Evolutionary conservation across 345 rosid genomes (phyloP).

Genomic region (Cardamine chenopodiifolia): DNA sequence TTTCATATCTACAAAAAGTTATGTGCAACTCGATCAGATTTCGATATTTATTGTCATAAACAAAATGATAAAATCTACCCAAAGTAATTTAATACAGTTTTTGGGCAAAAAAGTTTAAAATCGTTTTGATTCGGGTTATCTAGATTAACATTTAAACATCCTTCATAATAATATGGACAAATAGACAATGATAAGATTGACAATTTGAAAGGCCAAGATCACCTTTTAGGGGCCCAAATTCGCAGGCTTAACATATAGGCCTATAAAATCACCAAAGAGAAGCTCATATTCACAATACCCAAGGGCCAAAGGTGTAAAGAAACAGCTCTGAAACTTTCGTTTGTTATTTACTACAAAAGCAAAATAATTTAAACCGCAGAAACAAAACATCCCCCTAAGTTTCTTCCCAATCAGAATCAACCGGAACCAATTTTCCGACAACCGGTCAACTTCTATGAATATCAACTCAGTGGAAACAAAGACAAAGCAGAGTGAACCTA

Average conservation of each 20-base stretch:
- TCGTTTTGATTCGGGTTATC: not conserved
- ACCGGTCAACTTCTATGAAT: not conserved
- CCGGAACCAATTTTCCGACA: not conserved
- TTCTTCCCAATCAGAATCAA: not conserved
- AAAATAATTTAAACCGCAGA: not conserved
- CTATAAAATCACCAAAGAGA: not conserved
- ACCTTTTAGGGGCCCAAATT: not conserved
- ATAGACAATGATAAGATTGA: not conserved
- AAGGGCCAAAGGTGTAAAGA: not conserved
- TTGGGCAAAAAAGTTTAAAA: not conserved
- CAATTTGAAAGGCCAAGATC: not conserved
- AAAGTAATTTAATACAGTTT: not conserved
- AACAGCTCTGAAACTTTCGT: not conserved
- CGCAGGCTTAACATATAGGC: not conserved
- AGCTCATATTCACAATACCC: constrained; percentile 3
- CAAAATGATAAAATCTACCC: not conserved
- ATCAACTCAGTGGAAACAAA: not conserved
- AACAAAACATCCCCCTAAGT: constrained; percentile 7
- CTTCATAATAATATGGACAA: not conserved
- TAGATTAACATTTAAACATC: not conserved
- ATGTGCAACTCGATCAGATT: not conserved
- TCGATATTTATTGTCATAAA: not conserved
- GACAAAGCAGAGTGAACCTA: constrained; percentile 32
- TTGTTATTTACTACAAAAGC: not conserved
- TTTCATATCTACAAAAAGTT: not conserved